Evolutionary conservation across 2,329 filamentous ascomycete genomes (phyloP).

Genomic region (Beauveria scarabaeidicola): DNA sequence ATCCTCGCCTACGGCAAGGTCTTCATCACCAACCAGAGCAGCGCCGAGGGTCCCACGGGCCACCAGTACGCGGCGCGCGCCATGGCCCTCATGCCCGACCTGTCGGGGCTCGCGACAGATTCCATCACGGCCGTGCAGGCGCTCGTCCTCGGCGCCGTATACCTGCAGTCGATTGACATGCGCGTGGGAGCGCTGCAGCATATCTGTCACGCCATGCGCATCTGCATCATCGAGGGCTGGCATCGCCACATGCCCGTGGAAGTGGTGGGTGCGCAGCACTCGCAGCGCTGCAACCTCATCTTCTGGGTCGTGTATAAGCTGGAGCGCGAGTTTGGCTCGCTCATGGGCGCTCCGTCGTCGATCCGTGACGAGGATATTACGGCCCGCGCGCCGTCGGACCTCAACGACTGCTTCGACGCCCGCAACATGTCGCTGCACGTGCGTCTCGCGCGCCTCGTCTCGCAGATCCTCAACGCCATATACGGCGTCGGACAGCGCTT

Average conservation of each 20-base stretch:
- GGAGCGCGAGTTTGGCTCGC: slow-evolving; percentile 20
- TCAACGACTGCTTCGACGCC: slow-evolving; percentile 19
- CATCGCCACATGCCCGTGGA: slow-evolving; percentile 20
- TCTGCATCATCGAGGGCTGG: slow-evolving; percentile 24
- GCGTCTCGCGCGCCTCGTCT: slow-evolving; percentile 19
- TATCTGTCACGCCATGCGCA: slow-evolving; percentile 25
- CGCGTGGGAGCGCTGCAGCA: slow-evolving; percentile 26
- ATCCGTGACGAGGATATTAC: slow-evolving; percentile 24
- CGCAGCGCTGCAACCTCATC: slow-evolving; percentile 20
- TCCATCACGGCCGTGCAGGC: slow-evolving; percentile 24
- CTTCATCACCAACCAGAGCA: slow-evolving; percentile 19
- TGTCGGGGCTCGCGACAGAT: slow-evolving; percentile 24
- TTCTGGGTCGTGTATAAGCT: slow-evolving; percentile 25
- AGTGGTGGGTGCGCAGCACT: slow-evolving; percentile 17
- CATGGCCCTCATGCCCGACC: slow-evolving; percentile 30
- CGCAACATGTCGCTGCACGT: slow-evolving; percentile 20
- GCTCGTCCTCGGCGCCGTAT: slow-evolving; percentile 23
- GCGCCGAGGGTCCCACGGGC: slow-evolving; percentile 24
- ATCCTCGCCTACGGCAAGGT: slow-evolving; percentile 26
- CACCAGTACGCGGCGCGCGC: slow-evolving; percentile 31
- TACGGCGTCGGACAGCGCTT: slow-evolving; percentile 21
- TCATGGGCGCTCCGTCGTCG: slow-evolving; percentile 20
- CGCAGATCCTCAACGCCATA: slow-evolving; percentile 11
- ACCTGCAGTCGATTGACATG: slow-evolving; percentile 28
- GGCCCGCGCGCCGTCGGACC: slow-evolving; percentile 21